Percentiles rank a stretch among this genome's conserved stretches.
Evolutionary conservation across 192 early-diverging fungal species (phyloP).

Genomic region (Gaertneriomyces semiglobifer): DNA sequence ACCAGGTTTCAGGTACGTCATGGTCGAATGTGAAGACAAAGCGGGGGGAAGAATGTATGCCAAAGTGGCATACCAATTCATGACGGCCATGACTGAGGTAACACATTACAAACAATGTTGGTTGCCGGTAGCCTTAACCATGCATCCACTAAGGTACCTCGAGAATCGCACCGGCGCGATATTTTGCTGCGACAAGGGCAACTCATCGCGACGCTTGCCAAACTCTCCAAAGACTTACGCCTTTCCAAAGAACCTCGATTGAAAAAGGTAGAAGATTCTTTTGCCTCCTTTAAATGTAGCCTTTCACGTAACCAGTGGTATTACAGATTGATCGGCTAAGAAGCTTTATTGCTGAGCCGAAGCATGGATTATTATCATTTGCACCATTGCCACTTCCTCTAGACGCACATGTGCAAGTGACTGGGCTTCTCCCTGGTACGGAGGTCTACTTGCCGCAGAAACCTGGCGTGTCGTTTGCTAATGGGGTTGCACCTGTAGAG

Average conservation of each 20-base stretch:
- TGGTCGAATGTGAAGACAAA: slow-evolving; percentile 93
- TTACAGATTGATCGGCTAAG: slow-evolving; percentile 76
- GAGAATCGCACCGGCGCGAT: slow-evolving; percentile 65
- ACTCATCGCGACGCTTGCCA: slow-evolving; percentile 71
- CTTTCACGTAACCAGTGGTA: background rate
- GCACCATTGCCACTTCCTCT: slow-evolving; percentile 82
- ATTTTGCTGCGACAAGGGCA: slow-evolving; percentile 79
- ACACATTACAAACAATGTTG: background rate
- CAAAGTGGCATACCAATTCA: slow-evolving; percentile 79
- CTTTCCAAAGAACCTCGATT: slow-evolving; percentile 75
- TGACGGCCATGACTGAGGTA: slow-evolving; percentile 66
- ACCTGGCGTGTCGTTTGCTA: no score
- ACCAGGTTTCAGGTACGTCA: slow-evolving; percentile 68
- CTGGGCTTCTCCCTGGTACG: slow-evolving; percentile 78
- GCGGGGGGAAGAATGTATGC: slow-evolving; percentile 79
- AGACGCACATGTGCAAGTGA: slow-evolving; percentile 84
- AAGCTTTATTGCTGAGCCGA: slow-evolving; percentile 74
- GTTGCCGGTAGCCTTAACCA: background rate
- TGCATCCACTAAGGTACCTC: slow-evolving; percentile 37
- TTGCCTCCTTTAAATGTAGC: background rate
- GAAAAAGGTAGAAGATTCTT: slow-evolving; percentile 65
- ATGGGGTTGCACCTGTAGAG: slow-evolving; percentile 40
- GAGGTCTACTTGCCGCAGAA: background rate
- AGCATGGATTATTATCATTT: slow-evolving; percentile 77
- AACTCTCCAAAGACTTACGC: slow-evolving; percentile 72